Evolutionary conservation across 805 yeast species (phyloP), one percentile per base, ranked within the genome.

Genomic region (Komagataella kurtzmanii): DNA sequence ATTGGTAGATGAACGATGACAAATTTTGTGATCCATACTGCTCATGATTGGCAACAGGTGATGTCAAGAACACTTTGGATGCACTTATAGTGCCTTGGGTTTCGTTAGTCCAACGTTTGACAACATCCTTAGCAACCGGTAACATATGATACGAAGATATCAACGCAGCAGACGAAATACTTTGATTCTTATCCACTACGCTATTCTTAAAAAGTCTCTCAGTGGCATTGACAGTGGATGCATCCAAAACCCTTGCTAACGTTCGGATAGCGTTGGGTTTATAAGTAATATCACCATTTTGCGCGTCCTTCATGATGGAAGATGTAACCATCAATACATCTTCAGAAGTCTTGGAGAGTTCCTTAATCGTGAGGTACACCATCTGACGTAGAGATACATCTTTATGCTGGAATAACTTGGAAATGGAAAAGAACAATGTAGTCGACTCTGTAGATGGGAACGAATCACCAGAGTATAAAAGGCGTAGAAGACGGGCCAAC

Each of bases 251-350:
- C 57, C 95, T 79, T 18, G 90, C 81, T 61, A 93, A 76, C 0
- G 98, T 85, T 66, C 99, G 81, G 56, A 93, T 85, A 21, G 99
- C 98, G 64, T 93, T 85, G 52, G 99, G 97, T 63, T 89, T 88
- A 69, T 85, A 89, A 55, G 88, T 72, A 56, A 80, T 72, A 54
- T 88, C 95, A 53, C 91, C 91, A 57, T 82, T 83, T 70, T 95
- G 97, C 51, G 93, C 88, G 70, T 93, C 99, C 70, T 90, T 90
- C 97, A 93, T 93, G 63, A 93, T 90, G 24, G 96, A 89, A 2
- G 97, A 88, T 24, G 99, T 93, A 24, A 91, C 97, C 98, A 93
- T 93, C 67, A 93, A 77, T 53, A 89, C 88, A 67, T 93, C 97
- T 58, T 88, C 87, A 18, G 97, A 88, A 56, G 85, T 78, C 17